Conservation (phyloP, 1,139 yeast species). For the Suhomyces maxii region DNA sequence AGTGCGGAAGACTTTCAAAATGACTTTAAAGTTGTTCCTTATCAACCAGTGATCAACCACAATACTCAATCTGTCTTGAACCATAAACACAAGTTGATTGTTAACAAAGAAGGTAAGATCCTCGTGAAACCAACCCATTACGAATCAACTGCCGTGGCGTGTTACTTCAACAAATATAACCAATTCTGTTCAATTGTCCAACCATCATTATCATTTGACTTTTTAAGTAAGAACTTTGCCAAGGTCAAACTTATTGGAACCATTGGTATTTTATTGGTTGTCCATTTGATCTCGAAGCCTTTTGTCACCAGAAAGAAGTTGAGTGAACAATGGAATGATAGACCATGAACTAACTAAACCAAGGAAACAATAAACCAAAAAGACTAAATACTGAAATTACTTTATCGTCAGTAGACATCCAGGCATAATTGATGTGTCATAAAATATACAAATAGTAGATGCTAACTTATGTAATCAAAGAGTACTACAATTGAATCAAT, state of each 20-base stretch:
- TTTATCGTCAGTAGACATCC: too few relatives aligned
- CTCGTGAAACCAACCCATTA: constrained; percentile 65
- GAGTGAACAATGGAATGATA: constrained; percentile 19
- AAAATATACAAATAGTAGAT: too few relatives aligned
- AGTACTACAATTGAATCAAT: too few relatives aligned
- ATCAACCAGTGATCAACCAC: constrained; percentile 60
- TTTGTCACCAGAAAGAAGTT: constrained; percentile 23
- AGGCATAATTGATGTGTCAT: too few relatives aligned
- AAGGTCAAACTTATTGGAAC: constrained; percentile 64
- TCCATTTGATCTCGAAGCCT: constrained; percentile 25
- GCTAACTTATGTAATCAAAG: too few relatives aligned
- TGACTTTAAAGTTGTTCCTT: constrained; percentile 64
- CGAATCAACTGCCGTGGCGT: constrained; percentile 79
- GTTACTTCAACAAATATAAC: constrained; percentile 62
- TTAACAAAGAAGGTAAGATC: constrained; percentile 37
- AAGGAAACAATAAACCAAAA: background rate
- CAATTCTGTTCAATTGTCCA: constrained; percentile 73
- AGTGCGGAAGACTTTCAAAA: constrained; percentile 51
- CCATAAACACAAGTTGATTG: constrained; percentile 38
- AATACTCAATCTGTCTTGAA: constrained; percentile 44
- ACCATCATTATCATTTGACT: constrained; percentile 85
- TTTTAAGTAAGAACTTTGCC: constrained; percentile 66
- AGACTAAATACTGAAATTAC: background rate
- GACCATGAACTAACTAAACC: background rate
- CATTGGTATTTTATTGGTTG: constrained; percentile 50